Base-by-base conservation (phyloP, 306 rosid genomes). In the Gynostemma pentaphyllum region DNA sequence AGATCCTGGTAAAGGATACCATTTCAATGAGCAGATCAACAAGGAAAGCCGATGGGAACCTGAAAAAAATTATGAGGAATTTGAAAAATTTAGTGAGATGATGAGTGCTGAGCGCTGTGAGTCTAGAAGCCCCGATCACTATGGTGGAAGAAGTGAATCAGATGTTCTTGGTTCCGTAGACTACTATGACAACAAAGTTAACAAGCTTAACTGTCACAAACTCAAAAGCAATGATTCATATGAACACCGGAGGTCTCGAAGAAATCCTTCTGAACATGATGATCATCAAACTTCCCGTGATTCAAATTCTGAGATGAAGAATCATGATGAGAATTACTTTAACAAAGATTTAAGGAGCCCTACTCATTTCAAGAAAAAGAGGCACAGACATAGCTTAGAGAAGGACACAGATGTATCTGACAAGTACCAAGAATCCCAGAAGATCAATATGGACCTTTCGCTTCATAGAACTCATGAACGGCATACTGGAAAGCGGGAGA, bases 1-100 rank as follows among this genome's bases (percentile, higher is more conserved):
- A 63, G 53, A 8, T 42, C 70, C 5, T 1, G 66, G 62, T 39
- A 67, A 74, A 66, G 42, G 59, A 67, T 45, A 26, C 15, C 4
- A n/a, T 32, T 16, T 11, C 21, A 18, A 27, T 4, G 3, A 26
- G 41, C 40, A 27, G 26, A 4, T 5, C 4, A 32, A 63, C 26
- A 42, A 9, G 16, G 52, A 44, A n/a, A 41, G 41, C 18, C 51
- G 68, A 29, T 63, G 68, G 68, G 68, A 63, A 26, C 68, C 68
- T 5, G 54, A 26, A 44, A 63, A 18, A 45, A 59, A 19, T 39
- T 26, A 0, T 2, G 68, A 63, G 2, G 54, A 63, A 18, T 63
- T 63, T 26, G 68, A 41, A n/a, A 45, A 45, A 63, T 44, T n/a
- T 63, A 63, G 53, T 4, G 68, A 63, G 39, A 63, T 24, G 42